These are phyloP conservation scores for Lentinula edodes DNA, from an alignment of 768 basidiomycete genomes.

Conservation along the genomic window DNA sequence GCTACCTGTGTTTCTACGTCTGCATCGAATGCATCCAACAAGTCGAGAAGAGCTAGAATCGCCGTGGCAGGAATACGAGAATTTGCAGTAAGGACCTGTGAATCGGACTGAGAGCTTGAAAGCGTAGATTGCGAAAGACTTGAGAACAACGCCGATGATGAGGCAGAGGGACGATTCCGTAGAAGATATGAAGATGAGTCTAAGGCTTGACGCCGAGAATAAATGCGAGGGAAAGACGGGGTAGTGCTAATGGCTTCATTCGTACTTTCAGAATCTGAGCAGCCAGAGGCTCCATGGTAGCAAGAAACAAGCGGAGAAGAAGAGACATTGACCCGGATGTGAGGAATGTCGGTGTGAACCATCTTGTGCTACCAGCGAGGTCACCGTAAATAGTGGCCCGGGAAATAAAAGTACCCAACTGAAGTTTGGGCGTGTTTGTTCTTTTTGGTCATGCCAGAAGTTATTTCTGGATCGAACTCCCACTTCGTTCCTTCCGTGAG, in stretches of 20 bases:
- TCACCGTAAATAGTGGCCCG: slow-evolving; percentile 4
- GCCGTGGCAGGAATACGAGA: slow-evolving; percentile 16
- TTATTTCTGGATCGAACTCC: too few species aligned
- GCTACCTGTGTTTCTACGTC: slow-evolving; percentile 22
- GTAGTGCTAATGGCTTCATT: background rate
- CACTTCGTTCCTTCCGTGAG: too few species aligned
- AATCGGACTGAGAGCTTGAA: slow-evolving; percentile 3
- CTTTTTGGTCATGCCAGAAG: too few species aligned
- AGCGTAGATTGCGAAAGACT: background rate
- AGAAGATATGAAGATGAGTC: background rate
- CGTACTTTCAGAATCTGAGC: background rate
- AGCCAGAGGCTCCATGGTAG: background rate
- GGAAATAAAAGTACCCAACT: background rate
- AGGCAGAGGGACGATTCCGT: background rate
- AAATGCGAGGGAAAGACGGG: background rate
- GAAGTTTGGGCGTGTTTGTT: too few species aligned
- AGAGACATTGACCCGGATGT: background rate
- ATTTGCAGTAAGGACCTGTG: slow-evolving; percentile 5
- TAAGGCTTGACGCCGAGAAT: background rate
- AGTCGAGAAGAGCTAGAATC: slow-evolving; percentile 23
- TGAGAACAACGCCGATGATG: background rate
- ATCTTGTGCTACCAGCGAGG: slow-evolving; percentile 9
- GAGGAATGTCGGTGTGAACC: slow-evolving; percentile 8
- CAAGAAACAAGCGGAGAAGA: background rate
- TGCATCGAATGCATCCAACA: slow-evolving; percentile 28